A percentile compares a stretch with the other conserved stretches of the same genome.
Evolutionary conservation across 2,329 filamentous ascomycete genomes (phyloP).

Genomic region (Colletotrichum sp.): DNA sequence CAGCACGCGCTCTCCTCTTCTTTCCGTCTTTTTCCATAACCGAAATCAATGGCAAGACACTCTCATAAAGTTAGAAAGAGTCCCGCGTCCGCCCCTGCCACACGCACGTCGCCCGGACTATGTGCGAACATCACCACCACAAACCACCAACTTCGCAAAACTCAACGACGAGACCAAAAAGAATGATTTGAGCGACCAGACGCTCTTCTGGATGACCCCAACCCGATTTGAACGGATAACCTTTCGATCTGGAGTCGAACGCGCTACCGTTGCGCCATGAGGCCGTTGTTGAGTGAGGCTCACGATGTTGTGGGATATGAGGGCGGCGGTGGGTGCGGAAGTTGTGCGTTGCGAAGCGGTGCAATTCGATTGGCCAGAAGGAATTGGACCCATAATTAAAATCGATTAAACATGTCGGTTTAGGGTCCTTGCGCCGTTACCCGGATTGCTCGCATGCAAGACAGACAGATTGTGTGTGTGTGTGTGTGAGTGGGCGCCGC

Average conservation of each 20-base stretch:
- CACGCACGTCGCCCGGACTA: neutral
- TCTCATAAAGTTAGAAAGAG: neutral
- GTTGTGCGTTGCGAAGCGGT: neutral
- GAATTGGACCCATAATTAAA: neutral
- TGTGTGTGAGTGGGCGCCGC: neutral
- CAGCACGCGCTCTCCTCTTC: neutral
- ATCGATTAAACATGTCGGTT: neutral
- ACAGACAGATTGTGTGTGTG: neutral
- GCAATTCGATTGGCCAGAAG: neutral
- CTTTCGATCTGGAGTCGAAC: constrained; percentile 23
- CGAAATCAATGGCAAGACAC: neutral
- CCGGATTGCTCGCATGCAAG: neutral
- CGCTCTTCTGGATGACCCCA: neutral
- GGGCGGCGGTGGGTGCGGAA: too few species aligned
- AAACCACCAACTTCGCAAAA: neutral
- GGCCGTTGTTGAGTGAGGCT: accelerated
- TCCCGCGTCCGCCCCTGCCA: neutral
- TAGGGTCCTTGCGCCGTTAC: neutral
- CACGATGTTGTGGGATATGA: neutral
- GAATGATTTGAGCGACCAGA: accelerated
- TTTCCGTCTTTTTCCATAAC: neutral
- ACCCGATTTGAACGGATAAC: constrained; percentile 22
- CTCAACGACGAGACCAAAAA: neutral
- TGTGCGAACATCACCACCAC: neutral
- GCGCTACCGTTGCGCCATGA: constrained; percentile 21